Percentiles rank a stretch among this genome's conserved stretches.
phyloP scores from a whole-genome alignment of 2,329 filamentous ascomycete species.

The Phaeosphaeriaceae sp. region DNA sequence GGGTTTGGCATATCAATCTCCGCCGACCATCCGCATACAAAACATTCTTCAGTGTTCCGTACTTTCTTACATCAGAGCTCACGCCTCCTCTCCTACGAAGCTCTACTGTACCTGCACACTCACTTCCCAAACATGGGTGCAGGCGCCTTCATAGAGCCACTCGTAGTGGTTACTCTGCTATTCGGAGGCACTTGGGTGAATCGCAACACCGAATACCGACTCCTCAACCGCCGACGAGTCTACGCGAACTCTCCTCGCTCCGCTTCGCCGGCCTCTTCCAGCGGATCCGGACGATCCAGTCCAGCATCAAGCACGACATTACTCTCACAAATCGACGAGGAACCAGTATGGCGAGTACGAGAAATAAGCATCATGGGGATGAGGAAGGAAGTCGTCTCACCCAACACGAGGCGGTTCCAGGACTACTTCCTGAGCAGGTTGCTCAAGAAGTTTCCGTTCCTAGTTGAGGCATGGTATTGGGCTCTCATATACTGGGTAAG shows the following conservation, averaged over 20 bases:
- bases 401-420: conserved; percentile 68
- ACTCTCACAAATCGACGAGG: conserved; percentile 48
- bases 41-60: conserved; percentile 1
- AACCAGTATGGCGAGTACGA: conserved; percentile 58
- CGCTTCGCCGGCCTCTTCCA: conserved; percentile 46
- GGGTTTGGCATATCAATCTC: background rate
- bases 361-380: conserved; percentile 56
- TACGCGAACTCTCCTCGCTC: conserved; percentile 34
- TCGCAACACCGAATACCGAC: conserved; percentile 53
- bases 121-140: conserved; percentile 55
- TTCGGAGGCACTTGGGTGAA: conserved; percentile 70
- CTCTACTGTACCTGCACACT: conserved; percentile 3
- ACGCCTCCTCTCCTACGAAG: background rate
- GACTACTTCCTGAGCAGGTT: conserved; percentile 68
- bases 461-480: conserved; percentile 81
- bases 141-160: conserved; percentile 67
- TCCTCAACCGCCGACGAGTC: conserved; percentile 38
- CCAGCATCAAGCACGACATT: conserved; percentile 53
- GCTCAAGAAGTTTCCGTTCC: conserved; percentile 72
- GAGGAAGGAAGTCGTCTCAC: conserved; percentile 60
- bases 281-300: conserved; percentile 51
- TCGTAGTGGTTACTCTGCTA: conserved; percentile 66
- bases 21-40: background rate
- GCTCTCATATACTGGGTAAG: conserved; percentile 77
- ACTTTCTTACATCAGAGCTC: background rate